Base-by-base conservation (phyloP, 495 filamentous ascomycete species). In the Baudoinia panamericana region DNA sequence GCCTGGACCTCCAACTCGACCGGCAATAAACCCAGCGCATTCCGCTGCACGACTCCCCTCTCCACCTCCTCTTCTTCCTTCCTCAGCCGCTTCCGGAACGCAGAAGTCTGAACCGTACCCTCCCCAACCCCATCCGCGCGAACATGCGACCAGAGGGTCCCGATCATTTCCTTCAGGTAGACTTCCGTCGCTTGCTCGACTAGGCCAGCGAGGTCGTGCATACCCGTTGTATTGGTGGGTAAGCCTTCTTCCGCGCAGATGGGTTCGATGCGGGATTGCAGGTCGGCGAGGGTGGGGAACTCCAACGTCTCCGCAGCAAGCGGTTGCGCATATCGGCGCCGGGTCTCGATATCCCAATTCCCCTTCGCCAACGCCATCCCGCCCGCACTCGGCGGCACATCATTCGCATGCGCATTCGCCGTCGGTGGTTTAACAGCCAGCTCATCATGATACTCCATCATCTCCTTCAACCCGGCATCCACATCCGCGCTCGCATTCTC, bases 161-260 rank as follows among this genome's bases (percentile, higher is more conserved):
- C 75, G 23, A 96, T 64, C 4, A 88, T 71, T 50, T 93, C 83
- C 61, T 95, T 96, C 44, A 96, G 77, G 53, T 80, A 94, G 0
- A 80, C 85, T 59, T 97, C 88, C 2, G 84, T 82, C 2, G 88
- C 90, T 30, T 85, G 76, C 17, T 83, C 80, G 76, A 97, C 80
- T 56, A 88, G 84, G 36, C 82, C 77, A 5, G 87, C 76, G 24
- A 82, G 82, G 73, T 5, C 75, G 54, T 12, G 71, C 62, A 45
- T 73, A 2, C 86, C 84, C 15, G 76, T 56, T 5, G 72, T 64
- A 5, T 4, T 12, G 17, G 70, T 71, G n/a, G 70, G 69, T 4
- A 97, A 72, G 0, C 87, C 90, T 45, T 82, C 72, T 60, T 94
- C 90, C 61, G 93, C 94, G 61, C 84, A 93, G 48, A 95, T 90